These are phyloP conservation scores for Corchorus olitorius DNA, from an alignment of 345 rosid genomes.

Conservation along the genomic window DNA sequence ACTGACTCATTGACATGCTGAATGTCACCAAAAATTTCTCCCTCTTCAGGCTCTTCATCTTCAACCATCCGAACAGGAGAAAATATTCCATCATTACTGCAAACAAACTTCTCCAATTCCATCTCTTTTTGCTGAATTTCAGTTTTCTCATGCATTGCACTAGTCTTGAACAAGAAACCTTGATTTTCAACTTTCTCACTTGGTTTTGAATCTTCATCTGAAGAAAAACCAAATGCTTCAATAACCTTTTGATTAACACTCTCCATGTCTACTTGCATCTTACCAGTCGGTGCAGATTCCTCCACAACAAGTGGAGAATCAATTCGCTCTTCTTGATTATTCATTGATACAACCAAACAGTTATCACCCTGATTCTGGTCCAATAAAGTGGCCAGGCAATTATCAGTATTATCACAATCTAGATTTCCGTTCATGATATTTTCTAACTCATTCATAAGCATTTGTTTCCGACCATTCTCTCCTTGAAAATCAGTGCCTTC, in stretches of 20 bases:
- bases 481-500: constrained; percentile 36
- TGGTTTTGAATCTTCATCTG: constrained; percentile 32
- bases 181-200: constrained; percentile 16
- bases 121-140: constrained; percentile 37
- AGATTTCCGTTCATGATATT: constrained; percentile 40
- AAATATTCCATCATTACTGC: constrained; percentile 21
- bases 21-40: constrained; percentile 55
- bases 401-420: constrained; percentile 29
- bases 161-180: constrained; percentile 13
- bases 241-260: constrained; percentile 20
- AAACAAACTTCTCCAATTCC: constrained; percentile 34
- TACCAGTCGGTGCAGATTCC: constrained; percentile 22
- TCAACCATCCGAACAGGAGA: constrained; percentile 32
- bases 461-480: constrained; percentile 30
- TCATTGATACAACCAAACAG: constrained; percentile 22
- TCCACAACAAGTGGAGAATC: constrained; percentile 29
- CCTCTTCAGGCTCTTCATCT: constrained; percentile 55
- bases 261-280: constrained; percentile 29
- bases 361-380: constrained; percentile 29
- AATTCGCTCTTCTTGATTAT: constrained; percentile 25
- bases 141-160: constrained; percentile 18
- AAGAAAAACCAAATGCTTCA: constrained; percentile 20
- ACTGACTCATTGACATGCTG: constrained; percentile 17
- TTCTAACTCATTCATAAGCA: constrained; percentile 54
- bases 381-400: constrained; percentile 14